phyloP scores from a whole-genome alignment of 2,329 filamentous ascomycete species.

The Neobulgaria alba region DNA sequence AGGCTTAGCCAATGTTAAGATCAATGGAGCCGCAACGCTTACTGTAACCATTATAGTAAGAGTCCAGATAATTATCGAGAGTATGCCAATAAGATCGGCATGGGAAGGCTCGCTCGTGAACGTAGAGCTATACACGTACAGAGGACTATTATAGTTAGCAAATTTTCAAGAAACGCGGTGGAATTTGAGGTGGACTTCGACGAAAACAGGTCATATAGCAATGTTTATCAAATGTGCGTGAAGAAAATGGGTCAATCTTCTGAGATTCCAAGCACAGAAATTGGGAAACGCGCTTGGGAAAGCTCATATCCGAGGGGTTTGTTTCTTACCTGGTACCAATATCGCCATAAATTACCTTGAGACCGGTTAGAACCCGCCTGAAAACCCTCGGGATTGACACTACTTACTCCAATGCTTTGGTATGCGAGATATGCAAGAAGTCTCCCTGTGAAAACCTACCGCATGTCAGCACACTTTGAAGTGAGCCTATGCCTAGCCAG shows the following conservation, averaged over 20 bases:
- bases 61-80: slow-evolving; percentile 61
- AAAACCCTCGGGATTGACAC: background rate
- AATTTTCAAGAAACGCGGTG: no score
- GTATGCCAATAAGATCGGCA: slow-evolving; percentile 50
- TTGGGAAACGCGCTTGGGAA: no score
- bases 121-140: slow-evolving; percentile 60
- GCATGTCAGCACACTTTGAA: no score
- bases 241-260: no score
- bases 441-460: slow-evolving; percentile 18
- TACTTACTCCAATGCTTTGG: slow-evolving; percentile 45
- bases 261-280: no score
- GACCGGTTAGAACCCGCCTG: background rate
- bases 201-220: no score
- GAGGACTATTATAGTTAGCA: no score
- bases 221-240: no score
- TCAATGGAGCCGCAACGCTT: background rate
- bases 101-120: slow-evolving; percentile 46
- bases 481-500: background rate
- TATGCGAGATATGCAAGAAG: slow-evolving; percentile 42
- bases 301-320: no score
- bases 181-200: no score
- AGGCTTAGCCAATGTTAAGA: background rate
- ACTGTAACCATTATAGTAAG: slow-evolving; percentile 55
- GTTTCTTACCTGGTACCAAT: slow-evolving; percentile 42
- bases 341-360: slow-evolving; percentile 53